These are phyloP conservation scores for Aspergillus alliaceus DNA, from an alignment of 2,329 filamentous ascomycete genomes.

Conservation along the genomic window DNA sequence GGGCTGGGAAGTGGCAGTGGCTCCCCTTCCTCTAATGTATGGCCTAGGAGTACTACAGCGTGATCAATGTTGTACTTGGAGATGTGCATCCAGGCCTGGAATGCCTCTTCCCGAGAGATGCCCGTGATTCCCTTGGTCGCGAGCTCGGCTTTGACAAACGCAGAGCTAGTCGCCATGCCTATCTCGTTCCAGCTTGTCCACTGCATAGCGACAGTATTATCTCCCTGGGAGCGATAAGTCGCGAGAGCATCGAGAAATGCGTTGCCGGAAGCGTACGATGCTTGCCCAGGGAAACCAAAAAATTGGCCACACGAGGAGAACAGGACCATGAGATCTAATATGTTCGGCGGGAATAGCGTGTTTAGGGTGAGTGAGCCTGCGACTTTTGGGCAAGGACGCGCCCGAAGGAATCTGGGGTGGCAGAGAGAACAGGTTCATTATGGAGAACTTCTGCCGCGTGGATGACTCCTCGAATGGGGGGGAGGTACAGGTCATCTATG, in stretches of 20 bases:
- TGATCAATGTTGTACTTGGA: slow-evolving; percentile 38
- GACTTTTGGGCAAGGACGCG: slow-evolving; percentile 7
- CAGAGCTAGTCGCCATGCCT: slow-evolving; percentile 23
- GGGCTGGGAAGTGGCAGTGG: slow-evolving; percentile 14
- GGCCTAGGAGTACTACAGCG: slow-evolving; percentile 38
- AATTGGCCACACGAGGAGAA: slow-evolving; percentile 11
- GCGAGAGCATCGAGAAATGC: slow-evolving; percentile 9
- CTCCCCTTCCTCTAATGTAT: slow-evolving; percentile 34
- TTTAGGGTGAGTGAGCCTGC: not conserved
- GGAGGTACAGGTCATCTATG: not conserved
- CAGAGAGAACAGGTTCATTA: not conserved
- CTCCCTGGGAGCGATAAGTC: slow-evolving; percentile 1
- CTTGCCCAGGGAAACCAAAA: slow-evolving; percentile 7
- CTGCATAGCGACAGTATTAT: slow-evolving; percentile 8
- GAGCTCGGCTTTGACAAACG: slow-evolving; percentile 44
- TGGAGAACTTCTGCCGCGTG: slow-evolving; percentile 9
- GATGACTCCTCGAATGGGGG: slow-evolving; percentile 6
- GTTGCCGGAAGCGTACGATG: slow-evolving; percentile 5
- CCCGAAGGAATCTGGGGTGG: not conserved
- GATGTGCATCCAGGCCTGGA: slow-evolving; percentile 44
- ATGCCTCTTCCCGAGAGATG: slow-evolving; percentile 43
- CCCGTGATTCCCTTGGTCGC: slow-evolving; percentile 45
- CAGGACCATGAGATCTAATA: slow-evolving; percentile 7
- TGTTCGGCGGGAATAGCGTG: slow-evolving; percentile 1
- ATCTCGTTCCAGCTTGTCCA: slow-evolving; percentile 11